phyloP scores from a whole-genome alignment of 208 protist species.

The Trypanosomatidae sp. region DNA sequence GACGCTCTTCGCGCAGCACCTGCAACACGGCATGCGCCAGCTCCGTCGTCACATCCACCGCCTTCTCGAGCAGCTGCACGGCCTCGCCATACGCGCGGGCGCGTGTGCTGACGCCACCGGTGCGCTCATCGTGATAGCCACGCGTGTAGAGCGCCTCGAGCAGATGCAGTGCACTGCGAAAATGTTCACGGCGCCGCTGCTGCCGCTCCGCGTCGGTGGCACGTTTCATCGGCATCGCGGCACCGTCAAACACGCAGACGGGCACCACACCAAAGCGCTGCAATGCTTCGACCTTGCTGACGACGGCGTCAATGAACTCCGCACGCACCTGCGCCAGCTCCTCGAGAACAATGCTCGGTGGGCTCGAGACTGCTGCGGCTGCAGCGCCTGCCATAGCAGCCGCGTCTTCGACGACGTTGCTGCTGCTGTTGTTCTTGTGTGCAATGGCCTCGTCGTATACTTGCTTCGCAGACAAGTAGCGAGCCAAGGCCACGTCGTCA shows the following conservation, averaged over 20 bases:
- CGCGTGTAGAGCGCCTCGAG: constrained; percentile 23
- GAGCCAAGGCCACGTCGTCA: constrained; percentile 7
- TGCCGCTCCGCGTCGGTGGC: constrained; percentile 40
- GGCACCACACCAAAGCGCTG: constrained; percentile 52
- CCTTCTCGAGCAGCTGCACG: constrained; percentile 33
- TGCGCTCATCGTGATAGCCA: background rate
- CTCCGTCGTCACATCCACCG: constrained; percentile 65
- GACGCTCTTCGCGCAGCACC: constrained; percentile 35
- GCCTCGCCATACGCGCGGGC: constrained; percentile 16
- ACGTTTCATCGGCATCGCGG: constrained; percentile 64
- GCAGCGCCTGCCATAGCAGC: background rate
- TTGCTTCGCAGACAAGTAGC: constrained; percentile 15
- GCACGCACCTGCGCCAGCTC: too few species aligned
- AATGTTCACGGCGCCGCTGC: constrained; percentile 11
- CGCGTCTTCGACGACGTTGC: background rate
- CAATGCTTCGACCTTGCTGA: constrained; percentile 22
- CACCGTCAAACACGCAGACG: constrained; percentile 75
- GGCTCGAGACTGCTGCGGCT: too few species aligned
- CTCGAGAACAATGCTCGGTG: too few species aligned
- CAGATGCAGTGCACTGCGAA: constrained; percentile 18
- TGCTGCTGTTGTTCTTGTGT: background rate
- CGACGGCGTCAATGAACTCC: constrained; percentile 15
- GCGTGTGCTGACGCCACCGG: constrained; percentile 3
- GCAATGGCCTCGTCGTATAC: background rate
- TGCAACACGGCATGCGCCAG: constrained; percentile 65